A percentile compares a stretch with the other conserved stretches of the same genome.
phyloP scores from a whole-genome alignment of 495 filamentous ascomycete genomes.

The Aspergillus homomorphus region DNA sequence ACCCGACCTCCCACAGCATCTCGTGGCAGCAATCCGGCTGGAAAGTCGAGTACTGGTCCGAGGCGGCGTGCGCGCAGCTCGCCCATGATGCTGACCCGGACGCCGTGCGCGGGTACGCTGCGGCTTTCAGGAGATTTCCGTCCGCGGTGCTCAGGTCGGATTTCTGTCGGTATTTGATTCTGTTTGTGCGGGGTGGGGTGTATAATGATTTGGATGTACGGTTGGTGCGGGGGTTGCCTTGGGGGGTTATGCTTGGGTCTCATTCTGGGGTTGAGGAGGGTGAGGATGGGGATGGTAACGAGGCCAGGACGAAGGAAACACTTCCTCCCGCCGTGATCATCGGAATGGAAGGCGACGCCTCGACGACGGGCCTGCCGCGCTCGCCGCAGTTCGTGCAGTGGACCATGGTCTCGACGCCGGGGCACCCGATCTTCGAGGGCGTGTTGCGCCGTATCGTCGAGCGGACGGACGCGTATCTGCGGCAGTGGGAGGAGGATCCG shows the following conservation, averaged over 20 bases:
- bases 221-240: neutral
- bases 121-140: neutral
- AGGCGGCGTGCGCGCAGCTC: neutral
- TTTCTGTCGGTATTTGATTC: constrained; percentile 1
- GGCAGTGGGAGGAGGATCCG: neutral
- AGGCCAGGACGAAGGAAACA: too few species aligned
- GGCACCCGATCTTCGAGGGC: neutral
- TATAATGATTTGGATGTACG: neutral
- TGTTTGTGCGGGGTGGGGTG: neutral
- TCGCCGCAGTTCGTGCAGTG: constrained; percentile 1
- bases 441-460: neutral
- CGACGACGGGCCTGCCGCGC: neutral
- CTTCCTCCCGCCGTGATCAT: neutral
- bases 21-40: constrained; percentile 1
- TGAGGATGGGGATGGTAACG: neutral
- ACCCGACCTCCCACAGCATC: neutral
- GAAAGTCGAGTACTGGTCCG: neutral
- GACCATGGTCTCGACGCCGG: neutral
- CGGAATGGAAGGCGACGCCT: neutral
- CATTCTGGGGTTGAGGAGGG: neutral
- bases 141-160: neutral
- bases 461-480: neutral
- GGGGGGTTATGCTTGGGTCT: neutral
- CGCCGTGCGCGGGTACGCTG: neutral
- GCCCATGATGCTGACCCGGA: neutral